A percentile compares a stretch with the other conserved stretches of the same genome.
phyloP scores from a whole-genome alignment of 2,329 filamentous ascomycete species.

The Pseudogymnoascus verrucosus region DNA sequence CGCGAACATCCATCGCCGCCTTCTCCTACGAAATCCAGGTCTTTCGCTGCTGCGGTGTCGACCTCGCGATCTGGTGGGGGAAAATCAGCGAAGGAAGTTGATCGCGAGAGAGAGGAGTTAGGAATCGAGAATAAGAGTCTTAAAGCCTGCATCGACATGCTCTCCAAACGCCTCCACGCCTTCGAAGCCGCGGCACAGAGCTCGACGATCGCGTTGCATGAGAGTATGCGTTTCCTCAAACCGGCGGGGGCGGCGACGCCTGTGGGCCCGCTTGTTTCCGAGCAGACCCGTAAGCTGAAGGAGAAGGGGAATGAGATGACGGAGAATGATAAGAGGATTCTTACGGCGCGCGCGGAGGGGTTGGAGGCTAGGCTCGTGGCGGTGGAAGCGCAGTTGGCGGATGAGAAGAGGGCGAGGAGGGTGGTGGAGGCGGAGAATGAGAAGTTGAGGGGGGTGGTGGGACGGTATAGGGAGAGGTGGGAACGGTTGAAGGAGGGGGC shows the following conservation, averaged over 20 bases:
- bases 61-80: slow-evolving; percentile 34
- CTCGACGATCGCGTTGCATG: slow-evolving; percentile 75
- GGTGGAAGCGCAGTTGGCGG: slow-evolving; percentile 58
- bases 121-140: slow-evolving; percentile 81
- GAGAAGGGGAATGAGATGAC: slow-evolving; percentile 28
- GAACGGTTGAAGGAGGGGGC: slow-evolving; percentile 62
- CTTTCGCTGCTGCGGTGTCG: slow-evolving; percentile 22
- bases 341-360: slow-evolving; percentile 24
- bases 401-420: slow-evolving; percentile 52
- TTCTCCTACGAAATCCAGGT: slow-evolving; percentile 36
- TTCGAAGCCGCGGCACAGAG: slow-evolving; percentile 91
- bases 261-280: slow-evolving; percentile 4
- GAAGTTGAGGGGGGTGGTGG: slow-evolving; percentile 46
- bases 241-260: slow-evolving; percentile 25
- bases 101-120: slow-evolving; percentile 72
- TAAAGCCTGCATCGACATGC: slow-evolving; percentile 75
- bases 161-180: slow-evolving; percentile 79
- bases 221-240: slow-evolving; percentile 63
- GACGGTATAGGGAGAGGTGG: slow-evolving; percentile 55
- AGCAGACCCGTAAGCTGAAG: background rate
- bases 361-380: slow-evolving; percentile 48
- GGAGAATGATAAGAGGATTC: background rate
- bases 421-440: slow-evolving; percentile 50
- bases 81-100: slow-evolving; percentile 37
- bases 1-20: slow-evolving; percentile 28